Base-by-base conservation (phyloP, 2,329 filamentous ascomycete species). In the Calonectria honghensis region DNA sequence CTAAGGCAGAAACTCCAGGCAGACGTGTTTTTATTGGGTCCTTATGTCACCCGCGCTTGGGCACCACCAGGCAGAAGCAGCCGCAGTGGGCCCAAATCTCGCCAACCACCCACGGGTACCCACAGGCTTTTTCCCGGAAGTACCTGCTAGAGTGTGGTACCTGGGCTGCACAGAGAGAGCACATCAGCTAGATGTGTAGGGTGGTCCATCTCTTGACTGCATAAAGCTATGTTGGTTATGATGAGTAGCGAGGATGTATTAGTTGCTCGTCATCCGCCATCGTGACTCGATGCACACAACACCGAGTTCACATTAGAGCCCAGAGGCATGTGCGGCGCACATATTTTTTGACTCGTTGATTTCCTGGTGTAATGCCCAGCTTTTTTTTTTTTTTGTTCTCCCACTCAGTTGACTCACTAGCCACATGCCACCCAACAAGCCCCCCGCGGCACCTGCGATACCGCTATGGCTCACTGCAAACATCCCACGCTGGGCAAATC, bases 41-140 rank as follows among this genome's bases (percentile, higher is more conserved):
- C 37, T 72, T 61, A 35, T 24, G 16, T 59, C 57, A 76, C 70
- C 72, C 68, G 54, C 51, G 31, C 52, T 73, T 73, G 79, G 77
- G 79, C 79, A 79, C 75, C 75, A 77, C 70, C 57, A 79, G 79
- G 76, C 76, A 78, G 73, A 73, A 72, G 72, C 54, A 76, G 70
- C 59, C 65, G 39, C 68, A 66, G 70, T 66, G 72, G 74, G 39
- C 14, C 68, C 37, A n/a, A 37, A 39, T 37, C 45, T 59, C 41
- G 67, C 68, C 52, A 57, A 29, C 35, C 57, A 63, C 57, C 57
- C 57, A 48, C 45, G n/a, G 20, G 45, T 48, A 48, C 45, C 45
- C 45, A 63, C 57, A 63, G 14, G 24, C n/a, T 63, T 63, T 39
- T n/a, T 20, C 35, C 24, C 14, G 24, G 27, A 63, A 39, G 57